Evolutionary conservation across 1,284 basidiomycete genomes (phyloP).

Genomic region (Ceratobasidium sp.): DNA sequence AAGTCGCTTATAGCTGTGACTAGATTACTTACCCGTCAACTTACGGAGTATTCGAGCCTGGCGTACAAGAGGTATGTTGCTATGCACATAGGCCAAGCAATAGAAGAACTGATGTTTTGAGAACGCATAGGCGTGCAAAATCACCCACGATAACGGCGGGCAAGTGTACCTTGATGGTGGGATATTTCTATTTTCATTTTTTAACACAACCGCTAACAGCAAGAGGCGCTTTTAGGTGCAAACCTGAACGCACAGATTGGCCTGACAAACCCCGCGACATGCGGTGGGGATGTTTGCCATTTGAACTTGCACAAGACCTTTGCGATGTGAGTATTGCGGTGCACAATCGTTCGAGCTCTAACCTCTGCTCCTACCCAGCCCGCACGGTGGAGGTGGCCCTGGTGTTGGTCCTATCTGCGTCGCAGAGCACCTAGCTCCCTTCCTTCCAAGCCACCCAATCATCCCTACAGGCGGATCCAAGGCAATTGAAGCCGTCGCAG

Average conservation of each 20-base stretch:
- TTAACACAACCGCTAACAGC: neutral
- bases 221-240: conserved; percentile 62
- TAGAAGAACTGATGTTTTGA: conserved; percentile 28
- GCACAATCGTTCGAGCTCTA: conserved; percentile 42
- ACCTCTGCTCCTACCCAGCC: conserved; percentile 60
- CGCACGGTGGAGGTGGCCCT: conserved; percentile 97
- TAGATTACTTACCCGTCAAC: conserved; percentile 95
- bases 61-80: conserved; percentile 75
- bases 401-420: conserved; percentile 96
- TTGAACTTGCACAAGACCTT: conserved; percentile 98
- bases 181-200: conserved; percentile 30
- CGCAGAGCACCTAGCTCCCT: conserved; percentile 91
- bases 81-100: neutral
- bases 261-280: conserved; percentile 92
- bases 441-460: conserved; percentile 92
- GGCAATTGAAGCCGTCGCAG: conserved; percentile 89
- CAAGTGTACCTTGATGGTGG: conserved; percentile 96
- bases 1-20: neutral
- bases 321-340: conserved; percentile 70
- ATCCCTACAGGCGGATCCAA: conserved; percentile 74
- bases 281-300: conserved; percentile 97
- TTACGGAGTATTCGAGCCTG: conserved; percentile 96
- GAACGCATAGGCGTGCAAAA: conserved; percentile 77
- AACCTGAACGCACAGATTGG: conserved; percentile 98
- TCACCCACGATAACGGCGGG: conserved; percentile 94